Percentiles rank a stretch among this genome's conserved stretches.
These are phyloP conservation scores for Trametes maxima DNA, from an alignment of 768 basidiomycete species.

Conservation along the genomic window DNA sequence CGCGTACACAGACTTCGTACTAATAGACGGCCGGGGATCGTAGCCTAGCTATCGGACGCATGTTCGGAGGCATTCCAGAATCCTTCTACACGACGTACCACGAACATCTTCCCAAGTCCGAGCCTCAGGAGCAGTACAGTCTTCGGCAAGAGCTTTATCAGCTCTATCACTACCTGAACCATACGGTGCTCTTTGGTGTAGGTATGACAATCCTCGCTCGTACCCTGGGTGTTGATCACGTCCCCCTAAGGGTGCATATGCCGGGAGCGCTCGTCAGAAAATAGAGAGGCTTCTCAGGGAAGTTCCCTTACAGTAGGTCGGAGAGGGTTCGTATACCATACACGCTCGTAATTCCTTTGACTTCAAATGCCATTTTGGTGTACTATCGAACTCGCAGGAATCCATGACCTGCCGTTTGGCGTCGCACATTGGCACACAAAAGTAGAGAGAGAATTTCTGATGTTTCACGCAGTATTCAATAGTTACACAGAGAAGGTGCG, in stretches of 20 bases:
- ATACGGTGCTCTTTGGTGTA: slow-evolving; percentile 78
- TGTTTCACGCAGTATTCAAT: background rate
- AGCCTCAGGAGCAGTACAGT: slow-evolving; percentile 65
- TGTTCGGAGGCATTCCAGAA: slow-evolving; percentile 74
- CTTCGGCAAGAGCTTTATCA: slow-evolving; percentile 72
- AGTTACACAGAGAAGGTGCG: background rate
- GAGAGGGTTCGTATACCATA: background rate
- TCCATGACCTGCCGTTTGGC: too few relatives aligned
- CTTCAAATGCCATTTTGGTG: too few relatives aligned
- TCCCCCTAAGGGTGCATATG: slow-evolving; percentile 46
- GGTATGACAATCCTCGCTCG: slow-evolving; percentile 31
- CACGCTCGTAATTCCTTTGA: too few relatives aligned
- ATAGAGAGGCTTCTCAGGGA: slow-evolving; percentile 44
- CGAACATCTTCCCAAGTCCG: slow-evolving; percentile 58
- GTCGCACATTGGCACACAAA: background rate
- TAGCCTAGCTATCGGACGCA: slow-evolving; percentile 76
- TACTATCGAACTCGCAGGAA: too few relatives aligned
- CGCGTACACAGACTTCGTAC: background rate
- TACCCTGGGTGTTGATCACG: background rate
- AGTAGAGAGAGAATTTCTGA: background rate
- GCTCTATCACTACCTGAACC: slow-evolving; percentile 82
- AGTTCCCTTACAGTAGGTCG: slow-evolving; percentile 23
- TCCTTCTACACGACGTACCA: slow-evolving; percentile 71
- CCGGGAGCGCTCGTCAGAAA: slow-evolving; percentile 53
- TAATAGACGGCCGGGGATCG: background rate